Percentiles rank a stretch among this genome's conserved stretches.
Evolutionary conservation across 495 filamentous ascomycete genomes (phyloP).

Genomic region (Aspergillus haitiensis): DNA sequence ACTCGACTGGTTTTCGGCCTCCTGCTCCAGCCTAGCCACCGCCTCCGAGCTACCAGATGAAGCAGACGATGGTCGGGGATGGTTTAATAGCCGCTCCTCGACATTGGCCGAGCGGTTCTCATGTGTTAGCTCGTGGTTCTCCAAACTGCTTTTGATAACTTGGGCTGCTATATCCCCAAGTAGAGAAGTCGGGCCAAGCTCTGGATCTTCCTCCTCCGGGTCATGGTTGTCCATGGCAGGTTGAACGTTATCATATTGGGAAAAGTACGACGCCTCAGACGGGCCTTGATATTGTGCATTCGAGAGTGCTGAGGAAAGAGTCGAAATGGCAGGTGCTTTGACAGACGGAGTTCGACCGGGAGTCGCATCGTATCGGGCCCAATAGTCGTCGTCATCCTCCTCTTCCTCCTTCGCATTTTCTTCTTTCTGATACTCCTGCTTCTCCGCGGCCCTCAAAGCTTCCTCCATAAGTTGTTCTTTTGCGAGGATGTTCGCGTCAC

Average conservation of each 20-base stretch:
- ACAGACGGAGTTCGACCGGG: slow-evolving; percentile 70
- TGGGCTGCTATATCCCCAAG: slow-evolving; percentile 50
- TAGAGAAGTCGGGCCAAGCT: slow-evolving; percentile 54
- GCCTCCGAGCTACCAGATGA: slow-evolving; percentile 58
- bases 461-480: slow-evolving; percentile 42
- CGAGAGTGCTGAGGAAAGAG: slow-evolving; percentile 48
- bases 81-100: slow-evolving; percentile 34
- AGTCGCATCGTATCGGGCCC: slow-evolving; percentile 89
- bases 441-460: slow-evolving; percentile 33
- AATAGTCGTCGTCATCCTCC: slow-evolving; percentile 89
- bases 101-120: slow-evolving; percentile 29
- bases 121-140: slow-evolving; percentile 19
- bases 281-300: slow-evolving; percentile 33
- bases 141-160: slow-evolving; percentile 38
- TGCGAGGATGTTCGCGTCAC: slow-evolving; percentile 51
- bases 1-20: slow-evolving; percentile 61
- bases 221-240: slow-evolving; percentile 90
- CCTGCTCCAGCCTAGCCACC: slow-evolving; percentile 66
- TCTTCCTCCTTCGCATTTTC: slow-evolving; percentile 46
- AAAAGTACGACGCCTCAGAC: slow-evolving; percentile 63
- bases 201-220: slow-evolving; percentile 59
- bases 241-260: slow-evolving; percentile 84
- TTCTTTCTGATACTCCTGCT: slow-evolving; percentile 30
- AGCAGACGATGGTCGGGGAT: slow-evolving; percentile 49
- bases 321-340: slow-evolving; percentile 40